Conservation (phyloP, 495 filamentous ascomycete species). For the Stereocaulon alpinum region DNA sequence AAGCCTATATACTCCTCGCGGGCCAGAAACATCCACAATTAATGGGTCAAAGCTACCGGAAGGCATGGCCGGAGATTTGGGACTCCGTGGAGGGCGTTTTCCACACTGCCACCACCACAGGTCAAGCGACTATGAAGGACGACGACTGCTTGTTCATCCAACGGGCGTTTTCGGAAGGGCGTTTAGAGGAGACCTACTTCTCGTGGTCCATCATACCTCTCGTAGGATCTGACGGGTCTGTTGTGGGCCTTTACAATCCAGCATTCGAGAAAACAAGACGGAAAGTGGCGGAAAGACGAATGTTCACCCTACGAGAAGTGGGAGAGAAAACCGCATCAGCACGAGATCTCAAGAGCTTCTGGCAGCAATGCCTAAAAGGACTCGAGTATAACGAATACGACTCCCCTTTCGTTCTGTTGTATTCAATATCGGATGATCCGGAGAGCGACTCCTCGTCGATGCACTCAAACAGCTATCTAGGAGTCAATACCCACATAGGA, state of each 20-base stretch:
- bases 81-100: constrained; percentile 50
- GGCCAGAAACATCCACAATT: constrained; percentile 58
- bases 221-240: constrained; percentile 49
- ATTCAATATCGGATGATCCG: constrained; percentile 47
- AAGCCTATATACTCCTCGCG: constrained; percentile 57
- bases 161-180: constrained; percentile 36
- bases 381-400: constrained; percentile 53
- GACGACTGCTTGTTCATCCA: constrained; percentile 57
- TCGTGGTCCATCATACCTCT: constrained; percentile 59
- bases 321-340: constrained; percentile 57
- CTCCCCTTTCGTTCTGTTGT: constrained; percentile 53
- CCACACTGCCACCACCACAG: constrained; percentile 44
- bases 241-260: constrained; percentile 59
- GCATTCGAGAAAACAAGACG: constrained; percentile 58
- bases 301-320: constrained; percentile 58
- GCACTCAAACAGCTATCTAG: constrained; percentile 48
- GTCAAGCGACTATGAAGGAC: constrained; percentile 64
- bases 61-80: constrained; percentile 61
- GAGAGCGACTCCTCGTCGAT: constrained; percentile 54
- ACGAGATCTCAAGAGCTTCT: constrained; percentile 54
- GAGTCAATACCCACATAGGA: constrained; percentile 31
- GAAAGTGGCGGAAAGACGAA: constrained; percentile 53
- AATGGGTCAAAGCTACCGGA: constrained; percentile 55
- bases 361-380: constrained; percentile 44
- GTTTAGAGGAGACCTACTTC: constrained; percentile 60